phyloP scores from a whole-genome alignment of 2,329 filamentous ascomycete genomes.

The Xylariaceae sp. region DNA sequence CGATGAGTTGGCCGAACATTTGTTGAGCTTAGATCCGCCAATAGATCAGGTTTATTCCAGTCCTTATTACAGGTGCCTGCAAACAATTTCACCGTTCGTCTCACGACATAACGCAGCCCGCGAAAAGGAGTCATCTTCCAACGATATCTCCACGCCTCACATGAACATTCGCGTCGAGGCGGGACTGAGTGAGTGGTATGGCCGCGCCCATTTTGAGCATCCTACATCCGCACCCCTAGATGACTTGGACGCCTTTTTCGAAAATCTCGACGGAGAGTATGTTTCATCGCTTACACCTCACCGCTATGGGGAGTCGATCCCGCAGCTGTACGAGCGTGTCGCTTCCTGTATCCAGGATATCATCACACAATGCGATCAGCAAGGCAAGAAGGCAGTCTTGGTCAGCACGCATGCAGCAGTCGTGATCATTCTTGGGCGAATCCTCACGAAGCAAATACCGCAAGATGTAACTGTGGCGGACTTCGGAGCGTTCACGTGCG shows the following conservation, averaged over 20 bases:
- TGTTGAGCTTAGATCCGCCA: constrained; percentile 58
- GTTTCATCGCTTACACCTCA: constrained; percentile 61
- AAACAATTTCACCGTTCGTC: constrained; percentile 71
- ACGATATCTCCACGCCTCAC: constrained; percentile 19
- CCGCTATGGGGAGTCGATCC: constrained; percentile 70
- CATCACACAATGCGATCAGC: constrained; percentile 66
- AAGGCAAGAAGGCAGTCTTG: constrained; percentile 64
- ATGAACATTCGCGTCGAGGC: constrained; percentile 50
- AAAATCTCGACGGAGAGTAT: constrained; percentile 54
- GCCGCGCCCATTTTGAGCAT: constrained; percentile 77
- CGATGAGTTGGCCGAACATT: constrained; percentile 64
- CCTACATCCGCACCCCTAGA: constrained; percentile 65
- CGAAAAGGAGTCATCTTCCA: background rate
- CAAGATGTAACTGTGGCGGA: constrained; percentile 67
- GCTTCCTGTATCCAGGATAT: constrained; percentile 65
- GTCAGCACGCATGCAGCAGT: constrained; percentile 87
- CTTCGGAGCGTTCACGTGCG: constrained; percentile 80
- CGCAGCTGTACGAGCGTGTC: constrained; percentile 73
- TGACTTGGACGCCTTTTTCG: constrained; percentile 63
- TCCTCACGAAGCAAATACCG: constrained; percentile 73
- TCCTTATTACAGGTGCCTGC: constrained; percentile 81
- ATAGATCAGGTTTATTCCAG: constrained; percentile 76
- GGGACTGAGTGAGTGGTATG: constrained; percentile 82
- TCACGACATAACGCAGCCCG: constrained; percentile 35
- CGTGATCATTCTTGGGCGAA: constrained; percentile 79